phyloP scores from a whole-genome alignment of 345 rosid species.

The Melaleuca quinquenervia region DNA sequence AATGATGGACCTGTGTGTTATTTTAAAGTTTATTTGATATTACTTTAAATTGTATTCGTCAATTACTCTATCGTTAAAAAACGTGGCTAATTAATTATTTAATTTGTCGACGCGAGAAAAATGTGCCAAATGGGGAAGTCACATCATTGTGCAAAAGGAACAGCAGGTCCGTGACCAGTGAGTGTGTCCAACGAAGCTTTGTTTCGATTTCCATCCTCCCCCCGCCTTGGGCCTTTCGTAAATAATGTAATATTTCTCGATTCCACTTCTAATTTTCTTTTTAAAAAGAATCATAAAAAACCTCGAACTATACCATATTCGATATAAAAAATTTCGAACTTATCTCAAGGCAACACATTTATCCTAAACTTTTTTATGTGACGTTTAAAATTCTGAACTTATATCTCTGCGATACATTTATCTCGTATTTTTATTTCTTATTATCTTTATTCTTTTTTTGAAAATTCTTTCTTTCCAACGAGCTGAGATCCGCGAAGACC shows the following conservation, averaged over 20 bases:
- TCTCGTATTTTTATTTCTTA: too few species aligned
- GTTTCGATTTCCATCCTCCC: background rate
- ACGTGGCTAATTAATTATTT: background rate
- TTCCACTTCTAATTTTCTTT: background rate
- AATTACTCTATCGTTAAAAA: background rate
- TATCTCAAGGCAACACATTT: too few species aligned
- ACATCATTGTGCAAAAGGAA: background rate
- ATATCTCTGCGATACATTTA: too few species aligned
- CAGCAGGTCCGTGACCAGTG: background rate
- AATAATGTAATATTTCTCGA: background rate
- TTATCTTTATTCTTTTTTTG: too few species aligned
- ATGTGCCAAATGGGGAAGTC: background rate
- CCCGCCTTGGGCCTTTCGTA: too few species aligned
- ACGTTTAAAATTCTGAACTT: too few species aligned
- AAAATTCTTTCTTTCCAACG: too few species aligned
- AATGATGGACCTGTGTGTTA: background rate
- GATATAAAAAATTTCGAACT: too few species aligned
- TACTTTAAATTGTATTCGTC: background rate
- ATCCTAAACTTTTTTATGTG: too few species aligned
- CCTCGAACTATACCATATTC: too few species aligned
- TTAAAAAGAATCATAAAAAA: too few species aligned
- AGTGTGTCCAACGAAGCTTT: rapidly evolving
- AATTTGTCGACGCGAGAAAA: background rate
- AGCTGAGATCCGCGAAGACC: too few species aligned
- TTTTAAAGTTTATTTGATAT: background rate